Conservation (phyloP, 257 asterid genomes). For the Dorcoceras hygrometricum region DNA sequence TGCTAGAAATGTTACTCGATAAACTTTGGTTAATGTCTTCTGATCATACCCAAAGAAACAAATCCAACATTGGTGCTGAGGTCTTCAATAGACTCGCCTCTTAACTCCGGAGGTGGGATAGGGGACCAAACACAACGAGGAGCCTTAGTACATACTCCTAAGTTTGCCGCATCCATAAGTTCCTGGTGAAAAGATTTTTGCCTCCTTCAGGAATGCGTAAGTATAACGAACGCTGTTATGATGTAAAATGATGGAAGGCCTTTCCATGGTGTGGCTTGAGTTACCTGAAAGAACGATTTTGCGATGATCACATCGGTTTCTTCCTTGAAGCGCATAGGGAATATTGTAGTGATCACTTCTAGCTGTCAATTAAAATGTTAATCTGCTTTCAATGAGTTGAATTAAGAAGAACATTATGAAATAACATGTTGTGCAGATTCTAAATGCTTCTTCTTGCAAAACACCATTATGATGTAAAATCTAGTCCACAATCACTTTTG, state of each 20-base stretch:
- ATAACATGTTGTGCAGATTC: background rate
- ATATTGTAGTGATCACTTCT: constrained; percentile 61
- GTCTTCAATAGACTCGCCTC: constrained; percentile 84
- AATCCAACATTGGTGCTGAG: constrained; percentile 88
- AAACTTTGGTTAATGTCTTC: background rate
- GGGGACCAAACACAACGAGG: constrained; percentile 88
- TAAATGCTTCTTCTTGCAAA: too few relatives aligned
- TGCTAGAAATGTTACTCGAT: background rate
- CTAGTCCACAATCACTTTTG: background rate
- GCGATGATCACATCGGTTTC: constrained; percentile 70
- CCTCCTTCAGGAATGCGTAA: background rate
- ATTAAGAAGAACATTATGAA: background rate
- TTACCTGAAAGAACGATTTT: constrained; percentile 80
- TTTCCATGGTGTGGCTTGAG: background rate
- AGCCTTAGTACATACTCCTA: constrained; percentile 53
- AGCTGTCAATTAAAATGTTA: constrained; percentile 43
- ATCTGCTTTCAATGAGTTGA: constrained; percentile 15
- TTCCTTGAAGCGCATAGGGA: constrained; percentile 89
- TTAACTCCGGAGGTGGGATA: constrained; percentile 76
- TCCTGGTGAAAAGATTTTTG: constrained; percentile 41
- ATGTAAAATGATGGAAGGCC: background rate
- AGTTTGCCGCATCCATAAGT: constrained; percentile 70
- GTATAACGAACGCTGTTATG: background rate
- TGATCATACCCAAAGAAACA: constrained; percentile 66
- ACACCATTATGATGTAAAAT: too few relatives aligned